phyloP scores from a whole-genome alignment of 345 rosid genomes.

The Erucastrum elatum region DNA sequence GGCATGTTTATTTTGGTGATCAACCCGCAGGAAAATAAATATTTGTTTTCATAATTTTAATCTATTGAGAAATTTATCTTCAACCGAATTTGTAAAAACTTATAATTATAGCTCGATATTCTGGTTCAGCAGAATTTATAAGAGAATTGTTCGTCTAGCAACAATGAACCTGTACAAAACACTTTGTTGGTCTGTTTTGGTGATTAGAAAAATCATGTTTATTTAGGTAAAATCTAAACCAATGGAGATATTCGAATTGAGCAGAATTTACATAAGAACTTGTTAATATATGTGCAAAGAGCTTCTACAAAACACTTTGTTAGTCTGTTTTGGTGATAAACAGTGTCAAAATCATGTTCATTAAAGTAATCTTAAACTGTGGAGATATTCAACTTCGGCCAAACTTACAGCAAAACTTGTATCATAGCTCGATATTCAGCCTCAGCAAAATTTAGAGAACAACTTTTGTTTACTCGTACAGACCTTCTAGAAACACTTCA shows the following conservation, averaged over 20 bases:
- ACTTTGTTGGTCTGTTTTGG: too few relatives aligned
- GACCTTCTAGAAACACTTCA: too few relatives aligned
- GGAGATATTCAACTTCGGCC: too few relatives aligned
- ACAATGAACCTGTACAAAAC: not conserved
- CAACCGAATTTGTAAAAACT: not conserved
- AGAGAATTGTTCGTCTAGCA: not conserved
- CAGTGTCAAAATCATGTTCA: too few relatives aligned
- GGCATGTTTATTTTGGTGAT: not conserved
- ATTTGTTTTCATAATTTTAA: not conserved
- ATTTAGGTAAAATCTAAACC: too few relatives aligned
- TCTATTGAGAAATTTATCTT: not conserved
- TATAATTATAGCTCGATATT: not conserved
- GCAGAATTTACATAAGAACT: not conserved
- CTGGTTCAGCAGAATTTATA: not conserved
- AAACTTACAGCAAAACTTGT: too few relatives aligned
- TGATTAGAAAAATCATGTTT: not conserved
- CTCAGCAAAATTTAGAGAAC: not conserved
- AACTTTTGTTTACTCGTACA: too few relatives aligned
- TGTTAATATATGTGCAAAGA: too few relatives aligned
- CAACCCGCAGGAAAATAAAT: not conserved
- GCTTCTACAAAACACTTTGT: not conserved
- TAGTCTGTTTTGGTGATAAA: not conserved
- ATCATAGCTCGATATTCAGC: not conserved
- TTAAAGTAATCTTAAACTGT: too few relatives aligned
- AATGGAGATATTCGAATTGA: not conserved